Evolutionary conservation across 228 moss, liverwort and hornwort genomes (phyloP), one percentile per base, ranked within the genome.

Genomic region (Sphagnum magellanicum): DNA sequence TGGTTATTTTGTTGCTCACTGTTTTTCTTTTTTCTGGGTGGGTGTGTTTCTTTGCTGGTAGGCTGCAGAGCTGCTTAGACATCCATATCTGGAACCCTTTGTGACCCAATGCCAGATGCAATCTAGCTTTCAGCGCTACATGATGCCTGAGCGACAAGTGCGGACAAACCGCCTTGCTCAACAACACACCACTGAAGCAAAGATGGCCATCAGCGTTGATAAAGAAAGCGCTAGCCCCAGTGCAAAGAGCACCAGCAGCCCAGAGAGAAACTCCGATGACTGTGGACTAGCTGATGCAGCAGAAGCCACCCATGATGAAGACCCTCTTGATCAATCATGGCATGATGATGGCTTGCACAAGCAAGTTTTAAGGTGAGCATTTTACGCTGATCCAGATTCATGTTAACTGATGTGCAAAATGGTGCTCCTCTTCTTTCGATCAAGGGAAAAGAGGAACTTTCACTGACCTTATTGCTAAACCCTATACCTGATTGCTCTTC

Each of bases 81-180:
- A 87, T 72, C 87, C 87, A 50, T 78, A 87, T 63, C 80, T 87
- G 58, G 80, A 83, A 63, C 87, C 87, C 2, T 87, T 80, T 49
- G 72, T 83, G 32, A 75, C 77, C 5, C 87, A 81, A 69, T 87
- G 87, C 69, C 77, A 79, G 49, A 76, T 87, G 72, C 87, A 83
- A 74, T 77, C 71, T 7, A 83, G 79, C 53, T 77, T 65, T 50
- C 80, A 80, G 5, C 72, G 63, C 79, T 15, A 71, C 78, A 6
- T 79, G 64, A 6, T 82, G 6, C 83, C 80, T 8, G 73, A 83
- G 10, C 83, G 83, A 17, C 75, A 69, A 68, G 7, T 79, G 55
- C 60, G 73, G 8, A 73, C 61, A 49, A 65, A 69, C 50, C 80
- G 77, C 9, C 58, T 74, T 4, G 59, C 73, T 65, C 78, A 32